Evolutionary conservation across 2,329 filamentous ascomycete species (phyloP).

Genomic region (Epichloe typhina): DNA sequence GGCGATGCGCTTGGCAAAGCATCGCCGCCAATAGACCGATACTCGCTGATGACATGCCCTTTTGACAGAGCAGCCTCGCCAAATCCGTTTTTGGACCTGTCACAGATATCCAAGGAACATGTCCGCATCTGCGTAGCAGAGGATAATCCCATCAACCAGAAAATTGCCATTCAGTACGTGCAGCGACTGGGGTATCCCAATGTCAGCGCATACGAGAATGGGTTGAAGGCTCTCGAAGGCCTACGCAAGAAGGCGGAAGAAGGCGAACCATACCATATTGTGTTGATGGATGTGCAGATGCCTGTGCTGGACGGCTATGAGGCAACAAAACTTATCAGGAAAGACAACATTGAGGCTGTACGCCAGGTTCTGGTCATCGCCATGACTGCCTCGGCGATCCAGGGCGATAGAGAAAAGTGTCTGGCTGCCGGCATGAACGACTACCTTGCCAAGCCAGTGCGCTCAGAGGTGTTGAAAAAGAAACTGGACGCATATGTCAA

Average conservation of each 20-base stretch:
- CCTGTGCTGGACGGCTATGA: constrained; percentile 86
- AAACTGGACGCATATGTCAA: constrained; percentile 54
- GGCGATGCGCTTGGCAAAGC: constrained; percentile 35
- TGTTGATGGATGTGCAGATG: constrained; percentile 97
- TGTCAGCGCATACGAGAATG: constrained; percentile 83
- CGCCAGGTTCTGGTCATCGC: constrained; percentile 83
- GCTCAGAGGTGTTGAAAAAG: constrained; percentile 71
- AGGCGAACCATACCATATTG: constrained; percentile 70
- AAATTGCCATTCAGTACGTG: constrained; percentile 85
- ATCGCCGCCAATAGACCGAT: constrained; percentile 23
- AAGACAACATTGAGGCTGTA: constrained; percentile 63
- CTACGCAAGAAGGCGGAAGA: constrained; percentile 59
- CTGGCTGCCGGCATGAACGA: constrained; percentile 97
- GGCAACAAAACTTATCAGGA: constrained; percentile 70
- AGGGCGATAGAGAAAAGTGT: constrained; percentile 89
- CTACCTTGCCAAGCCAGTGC: constrained; percentile 90
- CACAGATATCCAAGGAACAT: constrained; percentile 59
- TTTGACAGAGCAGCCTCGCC: constrained; percentile 26
- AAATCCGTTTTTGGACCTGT: constrained; percentile 52
- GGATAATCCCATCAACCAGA: constrained; percentile 89
- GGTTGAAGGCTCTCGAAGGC: constrained; percentile 75
- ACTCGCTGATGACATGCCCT: constrained; percentile 16
- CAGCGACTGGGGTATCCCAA: constrained; percentile 67
- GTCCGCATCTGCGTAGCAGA: constrained; percentile 87
- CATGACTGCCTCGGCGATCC: constrained; percentile 92